Conservation (phyloP, 2,329 filamentous ascomycete genomes). For the Trichoderma pleuroti region DNA sequence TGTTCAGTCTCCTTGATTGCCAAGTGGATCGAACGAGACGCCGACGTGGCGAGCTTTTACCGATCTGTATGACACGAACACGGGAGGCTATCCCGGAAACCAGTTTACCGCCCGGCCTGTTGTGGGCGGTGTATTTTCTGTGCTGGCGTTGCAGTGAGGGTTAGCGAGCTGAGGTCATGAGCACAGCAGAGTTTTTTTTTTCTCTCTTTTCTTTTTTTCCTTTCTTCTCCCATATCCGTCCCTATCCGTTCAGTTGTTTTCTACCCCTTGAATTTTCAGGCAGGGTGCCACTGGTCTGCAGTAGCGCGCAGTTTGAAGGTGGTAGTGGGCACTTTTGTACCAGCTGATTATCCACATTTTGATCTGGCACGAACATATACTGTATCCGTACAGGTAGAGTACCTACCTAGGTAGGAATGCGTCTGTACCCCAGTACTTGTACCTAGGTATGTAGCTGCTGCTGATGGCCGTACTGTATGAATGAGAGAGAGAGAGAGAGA, state of each 20-base stretch:
- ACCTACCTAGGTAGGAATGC: not conserved
- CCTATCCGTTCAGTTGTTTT: not conserved
- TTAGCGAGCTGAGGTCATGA: slow-evolving; percentile 2
- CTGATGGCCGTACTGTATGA: not conserved
- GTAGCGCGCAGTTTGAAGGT: not conserved
- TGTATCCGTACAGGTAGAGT: not conserved
- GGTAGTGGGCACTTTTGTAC: not conserved
- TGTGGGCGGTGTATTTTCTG: slow-evolving; percentile 74
- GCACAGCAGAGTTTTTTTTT: slow-evolving; percentile 1
- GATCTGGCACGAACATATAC: not conserved
- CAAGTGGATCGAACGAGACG: slow-evolving; percentile 72
- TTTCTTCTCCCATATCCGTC: not conserved
- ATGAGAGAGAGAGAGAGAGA: not conserved
- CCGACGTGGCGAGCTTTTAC: slow-evolving; percentile 67
- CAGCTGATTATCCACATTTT: not conserved
- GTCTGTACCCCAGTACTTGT: not conserved
- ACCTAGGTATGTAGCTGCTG: not conserved
- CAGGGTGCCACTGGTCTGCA: not conserved
- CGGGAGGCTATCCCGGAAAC: slow-evolving; percentile 60
- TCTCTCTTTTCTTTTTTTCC: not conserved
- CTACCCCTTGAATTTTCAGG: not conserved
- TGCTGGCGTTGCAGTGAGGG: slow-evolving; percentile 56
- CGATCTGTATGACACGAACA: slow-evolving; percentile 71
- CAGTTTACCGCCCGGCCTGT: slow-evolving; percentile 78
- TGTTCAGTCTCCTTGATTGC: slow-evolving; percentile 67